phyloP scores from a whole-genome alignment of 2,329 filamentous ascomycete species.

The Magnaporthiopsis rhizophila region DNA sequence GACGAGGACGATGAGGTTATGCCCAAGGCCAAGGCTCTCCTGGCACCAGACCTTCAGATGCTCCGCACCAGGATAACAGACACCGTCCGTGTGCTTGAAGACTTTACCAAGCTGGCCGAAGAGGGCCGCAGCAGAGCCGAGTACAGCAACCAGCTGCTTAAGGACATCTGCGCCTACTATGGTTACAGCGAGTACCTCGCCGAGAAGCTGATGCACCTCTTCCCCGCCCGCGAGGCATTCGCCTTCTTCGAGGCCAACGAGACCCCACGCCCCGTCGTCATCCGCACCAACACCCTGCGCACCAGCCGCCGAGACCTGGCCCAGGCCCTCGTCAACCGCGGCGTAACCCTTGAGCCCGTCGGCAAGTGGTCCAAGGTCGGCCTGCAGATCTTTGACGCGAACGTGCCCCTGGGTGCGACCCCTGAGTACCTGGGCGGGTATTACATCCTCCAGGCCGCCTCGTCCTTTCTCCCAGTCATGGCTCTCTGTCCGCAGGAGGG shows the following conservation, averaged over 20 bases:
- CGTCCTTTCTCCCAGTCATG: constrained; percentile 96
- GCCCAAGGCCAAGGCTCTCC: constrained; percentile 50
- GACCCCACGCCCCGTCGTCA: constrained; percentile 80
- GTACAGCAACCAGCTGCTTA: constrained; percentile 77
- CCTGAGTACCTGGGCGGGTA: constrained; percentile 96
- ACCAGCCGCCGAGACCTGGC: constrained; percentile 72
- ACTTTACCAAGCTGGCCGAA: constrained; percentile 75
- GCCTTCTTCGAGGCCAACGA: constrained; percentile 99
- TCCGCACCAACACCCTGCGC: constrained; percentile 91
- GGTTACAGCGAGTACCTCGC: constrained; percentile 93
- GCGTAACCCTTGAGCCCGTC: constrained; percentile 91
- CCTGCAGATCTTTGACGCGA: constrained; percentile 89
- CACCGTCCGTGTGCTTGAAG: constrained; percentile 82
- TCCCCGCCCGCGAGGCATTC: constrained; percentile 87
- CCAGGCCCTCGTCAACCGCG: constrained; percentile 88
- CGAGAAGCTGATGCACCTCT: constrained; percentile 89
- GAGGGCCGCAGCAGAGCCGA: constrained; percentile 75
- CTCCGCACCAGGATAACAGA: constrained; percentile 86
- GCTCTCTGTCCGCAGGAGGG: constrained; percentile 88
- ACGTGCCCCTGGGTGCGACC: constrained; percentile 79
- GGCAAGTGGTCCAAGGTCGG: constrained; percentile 99
- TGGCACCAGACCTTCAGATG: constrained; percentile 85
- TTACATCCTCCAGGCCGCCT: constrained; percentile 95
- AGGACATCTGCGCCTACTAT: constrained; percentile 94
- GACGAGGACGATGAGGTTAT: constrained; percentile 49